Percentiles rank a stretch among this genome's conserved stretches.
These are phyloP conservation scores for Besnoitia besnoiti DNA, from an alignment of 169 alveolate genomes.

Conservation along the genomic window DNA sequence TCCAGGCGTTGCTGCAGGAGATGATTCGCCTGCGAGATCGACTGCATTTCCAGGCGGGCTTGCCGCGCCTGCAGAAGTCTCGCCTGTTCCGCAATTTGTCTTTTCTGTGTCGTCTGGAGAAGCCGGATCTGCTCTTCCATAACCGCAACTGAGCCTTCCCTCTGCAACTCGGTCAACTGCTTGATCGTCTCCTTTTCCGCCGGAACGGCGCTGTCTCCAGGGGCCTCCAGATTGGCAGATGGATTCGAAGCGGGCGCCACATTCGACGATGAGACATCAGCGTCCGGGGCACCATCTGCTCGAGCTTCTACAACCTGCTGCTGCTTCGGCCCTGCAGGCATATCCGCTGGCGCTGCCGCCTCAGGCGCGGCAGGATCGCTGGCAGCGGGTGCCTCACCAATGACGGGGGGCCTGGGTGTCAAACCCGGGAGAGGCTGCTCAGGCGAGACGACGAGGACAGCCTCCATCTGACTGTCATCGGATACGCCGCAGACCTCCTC, in stretches of 20 bases:
- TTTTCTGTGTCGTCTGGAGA: not conserved
- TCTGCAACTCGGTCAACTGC: not conserved
- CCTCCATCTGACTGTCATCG: too few relatives aligned
- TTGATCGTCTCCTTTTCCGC: not conserved
- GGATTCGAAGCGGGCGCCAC: not conserved
- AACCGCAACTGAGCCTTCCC: not conserved
- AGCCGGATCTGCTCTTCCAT: not conserved
- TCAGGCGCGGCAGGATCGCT: not conserved
- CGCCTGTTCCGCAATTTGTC: not conserved
- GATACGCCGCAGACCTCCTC: not conserved
- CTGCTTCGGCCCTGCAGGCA: too few relatives aligned
- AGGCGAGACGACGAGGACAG: not conserved
- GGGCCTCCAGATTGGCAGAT: not conserved
- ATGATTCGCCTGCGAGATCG: not conserved
- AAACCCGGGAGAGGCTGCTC: not conserved
- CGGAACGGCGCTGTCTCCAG: not conserved
- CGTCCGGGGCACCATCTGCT: not conserved
- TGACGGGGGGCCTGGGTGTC: not conserved
- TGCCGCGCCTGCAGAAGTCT: not conserved
- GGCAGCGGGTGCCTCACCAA: not conserved
- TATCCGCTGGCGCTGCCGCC: too few relatives aligned
- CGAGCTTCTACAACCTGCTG: too few relatives aligned
- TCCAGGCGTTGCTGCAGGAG: slow-evolving; percentile 25
- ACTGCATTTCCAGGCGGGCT: slow-evolving; percentile 2
- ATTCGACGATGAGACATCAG: not conserved